phyloP scores from a whole-genome alignment of 2,329 filamentous ascomycete species.

The Talaromyces islandicus region DNA sequence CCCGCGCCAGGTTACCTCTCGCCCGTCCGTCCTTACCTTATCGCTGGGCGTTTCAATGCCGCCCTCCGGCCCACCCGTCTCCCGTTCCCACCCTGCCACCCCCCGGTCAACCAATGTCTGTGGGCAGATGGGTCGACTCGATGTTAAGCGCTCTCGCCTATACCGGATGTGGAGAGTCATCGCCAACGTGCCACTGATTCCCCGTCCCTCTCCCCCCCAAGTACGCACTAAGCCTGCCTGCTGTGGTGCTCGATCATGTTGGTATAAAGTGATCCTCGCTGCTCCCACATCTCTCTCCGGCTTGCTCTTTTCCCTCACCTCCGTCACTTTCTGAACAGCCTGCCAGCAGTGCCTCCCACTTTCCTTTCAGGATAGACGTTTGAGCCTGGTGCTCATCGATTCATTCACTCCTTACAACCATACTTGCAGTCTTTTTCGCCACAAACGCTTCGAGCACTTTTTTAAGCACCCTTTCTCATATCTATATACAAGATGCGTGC shows the following conservation, averaged over 20 bases:
- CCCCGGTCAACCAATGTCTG: neutral
- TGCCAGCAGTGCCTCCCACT: constrained; percentile 1
- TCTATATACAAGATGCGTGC: constrained; percentile 21
- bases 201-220: neutral
- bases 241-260: neutral
- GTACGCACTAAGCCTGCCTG: neutral
- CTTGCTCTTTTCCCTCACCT: neutral
- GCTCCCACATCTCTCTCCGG: neutral
- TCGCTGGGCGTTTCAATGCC: neutral
- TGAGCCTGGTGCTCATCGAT: constrained; percentile 10
- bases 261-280: neutral
- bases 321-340: neutral
- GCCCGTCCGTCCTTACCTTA: neutral
- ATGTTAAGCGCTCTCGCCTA: neutral
- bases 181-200: neutral
- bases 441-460: neutral
- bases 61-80: neutral
- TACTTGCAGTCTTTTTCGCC: neutral
- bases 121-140: neutral
- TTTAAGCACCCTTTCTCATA: neutral
- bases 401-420: constrained; percentile 8
- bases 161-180: neutral
- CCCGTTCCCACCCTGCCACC: neutral
- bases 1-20: neutral
- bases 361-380: neutral